These are phyloP conservation scores for Tuber brumale DNA, from an alignment of 495 filamentous ascomycete species.

Conservation along the genomic window DNA sequence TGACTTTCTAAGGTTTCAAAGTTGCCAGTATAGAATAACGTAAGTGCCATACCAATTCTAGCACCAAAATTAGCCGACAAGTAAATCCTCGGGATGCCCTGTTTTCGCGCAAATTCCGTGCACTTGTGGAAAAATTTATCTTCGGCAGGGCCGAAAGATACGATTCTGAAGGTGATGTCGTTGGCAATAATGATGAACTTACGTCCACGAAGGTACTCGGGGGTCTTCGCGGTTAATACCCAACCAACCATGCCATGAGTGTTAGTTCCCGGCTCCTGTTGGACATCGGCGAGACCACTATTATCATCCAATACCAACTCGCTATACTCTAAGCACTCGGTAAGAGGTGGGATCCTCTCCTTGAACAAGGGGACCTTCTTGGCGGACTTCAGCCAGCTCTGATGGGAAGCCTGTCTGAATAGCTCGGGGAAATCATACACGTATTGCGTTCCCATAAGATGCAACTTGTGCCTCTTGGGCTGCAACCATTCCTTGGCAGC, in stretches of 20 bases:
- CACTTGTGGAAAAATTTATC: conserved; percentile 99
- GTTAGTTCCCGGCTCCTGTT: conserved; percentile 89
- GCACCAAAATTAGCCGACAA: conserved; percentile 98
- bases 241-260: conserved; percentile 97
- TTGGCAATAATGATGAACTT: conserved; percentile 96
- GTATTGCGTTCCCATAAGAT: conserved; percentile 97
- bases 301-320: conserved; percentile 91
- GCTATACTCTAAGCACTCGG: conserved; percentile 91
- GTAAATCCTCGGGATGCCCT: conserved; percentile 95
- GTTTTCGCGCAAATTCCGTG: conserved; percentile 83
- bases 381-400: conserved; percentile 74
- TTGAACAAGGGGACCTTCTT: conserved; percentile 62
- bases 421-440: conserved; percentile 99
- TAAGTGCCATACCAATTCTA: conserved; percentile 77
- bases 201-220: conserved; percentile 90
- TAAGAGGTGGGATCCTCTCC: conserved; percentile 72
- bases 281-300: conserved; percentile 85
- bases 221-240: conserved; percentile 88
- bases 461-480: conserved; percentile 98
- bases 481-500: conserved; percentile 97
- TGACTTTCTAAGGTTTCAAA: too few relatives aligned
- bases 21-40: too few relatives aligned
- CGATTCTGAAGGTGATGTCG: conserved; percentile 98
- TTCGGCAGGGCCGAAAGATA: conserved; percentile 91
- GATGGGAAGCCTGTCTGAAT: conserved; percentile 95